These are phyloP conservation scores for Herpotrichia juniperi DNA, from an alignment of 2,329 filamentous ascomycete species.

Conservation along the genomic window DNA sequence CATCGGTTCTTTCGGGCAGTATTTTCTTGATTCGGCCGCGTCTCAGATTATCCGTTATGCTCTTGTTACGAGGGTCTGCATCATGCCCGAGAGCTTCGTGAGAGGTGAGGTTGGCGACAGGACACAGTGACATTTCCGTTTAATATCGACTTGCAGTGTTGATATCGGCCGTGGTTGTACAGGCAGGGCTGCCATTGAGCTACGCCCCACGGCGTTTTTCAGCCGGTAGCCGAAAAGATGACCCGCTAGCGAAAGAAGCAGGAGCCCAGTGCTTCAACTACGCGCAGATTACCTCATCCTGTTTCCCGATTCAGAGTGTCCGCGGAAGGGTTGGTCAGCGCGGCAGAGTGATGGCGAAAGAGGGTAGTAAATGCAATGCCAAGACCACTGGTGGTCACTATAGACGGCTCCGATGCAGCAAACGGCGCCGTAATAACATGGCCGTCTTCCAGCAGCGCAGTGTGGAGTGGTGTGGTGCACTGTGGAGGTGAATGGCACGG, in stretches of 20 bases:
- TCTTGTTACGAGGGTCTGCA: not conserved
- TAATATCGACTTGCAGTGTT: not conserved
- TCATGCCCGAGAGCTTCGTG: not conserved
- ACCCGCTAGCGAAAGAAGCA: no score
- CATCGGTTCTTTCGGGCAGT: not conserved
- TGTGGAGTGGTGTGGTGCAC: no score
- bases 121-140: not conserved
- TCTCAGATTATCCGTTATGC: not conserved
- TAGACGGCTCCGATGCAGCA: not conserved
- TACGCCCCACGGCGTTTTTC: no score
- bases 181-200: not conserved
- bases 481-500: no score
- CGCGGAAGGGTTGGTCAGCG: no score
- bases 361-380: constrained; percentile 11
- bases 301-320: no score
- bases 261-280: no score
- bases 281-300: no score
- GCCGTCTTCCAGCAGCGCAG: no score
- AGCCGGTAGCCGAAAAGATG: no score
- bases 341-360: no score
- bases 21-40: not conserved
- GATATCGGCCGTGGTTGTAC: not conserved
- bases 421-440: not conserved
- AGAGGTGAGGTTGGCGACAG: not conserved
- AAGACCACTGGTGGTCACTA: constrained; percentile 19